phyloP scores from a whole-genome alignment of 306 rosid species.

The Dryas drummondii region DNA sequence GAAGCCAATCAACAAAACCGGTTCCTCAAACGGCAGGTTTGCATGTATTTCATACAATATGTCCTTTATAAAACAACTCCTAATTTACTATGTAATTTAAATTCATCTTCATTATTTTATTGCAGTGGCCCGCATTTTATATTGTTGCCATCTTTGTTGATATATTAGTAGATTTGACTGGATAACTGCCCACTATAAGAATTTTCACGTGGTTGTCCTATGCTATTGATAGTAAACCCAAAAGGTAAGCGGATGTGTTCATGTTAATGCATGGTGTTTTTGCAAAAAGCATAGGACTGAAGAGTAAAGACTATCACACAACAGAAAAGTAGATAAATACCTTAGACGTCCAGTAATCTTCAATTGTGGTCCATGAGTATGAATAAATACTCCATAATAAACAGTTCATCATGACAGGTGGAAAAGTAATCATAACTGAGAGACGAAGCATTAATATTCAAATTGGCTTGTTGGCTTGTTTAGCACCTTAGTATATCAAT shows the following conservation, averaged over 20 bases:
- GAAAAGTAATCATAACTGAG: neutral
- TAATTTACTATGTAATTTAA: neutral
- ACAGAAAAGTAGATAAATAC: neutral
- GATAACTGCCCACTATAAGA: conserved; percentile 6
- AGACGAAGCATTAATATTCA: neutral
- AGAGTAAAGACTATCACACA: conserved; percentile 1
- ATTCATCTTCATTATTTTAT: neutral
- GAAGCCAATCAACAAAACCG: conserved; percentile 94
- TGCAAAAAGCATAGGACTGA: neutral
- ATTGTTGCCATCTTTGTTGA: conserved; percentile 7
- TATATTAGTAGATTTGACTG: neutral
- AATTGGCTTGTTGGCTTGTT: neutral
- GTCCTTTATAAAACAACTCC: neutral
- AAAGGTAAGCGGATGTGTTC: too few species aligned
- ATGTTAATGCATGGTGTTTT: neutral
- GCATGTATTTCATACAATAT: conserved; percentile 11
- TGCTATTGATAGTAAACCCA: too few species aligned
- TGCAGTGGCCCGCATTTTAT: conserved; percentile 15
- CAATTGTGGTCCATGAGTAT: neutral
- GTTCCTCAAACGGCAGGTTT: conserved; percentile 90
- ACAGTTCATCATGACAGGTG: neutral
- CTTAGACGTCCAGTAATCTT: neutral
- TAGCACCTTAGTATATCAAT: neutral
- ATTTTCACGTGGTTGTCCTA: neutral
- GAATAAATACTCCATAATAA: neutral